Percentiles rank a stretch among this genome's conserved stretches.
These are phyloP conservation scores for Botryotinia convoluta DNA, from an alignment of 2,329 filamentous ascomycete genomes.

Conservation along the genomic window DNA sequence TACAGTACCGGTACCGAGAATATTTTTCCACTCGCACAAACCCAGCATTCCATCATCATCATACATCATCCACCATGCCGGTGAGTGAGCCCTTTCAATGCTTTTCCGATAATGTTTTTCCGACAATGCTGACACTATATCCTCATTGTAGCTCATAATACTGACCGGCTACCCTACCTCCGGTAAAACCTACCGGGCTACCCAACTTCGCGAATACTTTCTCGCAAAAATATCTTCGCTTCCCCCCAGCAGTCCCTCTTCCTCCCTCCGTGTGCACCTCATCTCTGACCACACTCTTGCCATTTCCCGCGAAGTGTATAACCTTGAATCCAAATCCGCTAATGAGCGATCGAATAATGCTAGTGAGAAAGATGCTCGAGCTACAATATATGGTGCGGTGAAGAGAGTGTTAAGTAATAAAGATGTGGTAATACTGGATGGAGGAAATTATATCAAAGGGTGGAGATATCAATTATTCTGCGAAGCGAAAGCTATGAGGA, in stretches of 20 bases:
- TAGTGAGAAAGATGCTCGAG: constrained; percentile 78
- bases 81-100: not conserved
- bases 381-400: constrained; percentile 71
- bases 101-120: not conserved
- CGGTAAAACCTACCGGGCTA: constrained; percentile 64
- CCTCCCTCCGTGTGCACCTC: constrained; percentile 63
- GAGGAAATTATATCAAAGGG: constrained; percentile 85
- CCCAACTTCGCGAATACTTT: constrained; percentile 65
- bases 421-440: constrained; percentile 77
- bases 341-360: constrained; percentile 69
- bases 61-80: constrained; percentile 14
- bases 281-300: constrained; percentile 71
- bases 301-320: constrained; percentile 69
- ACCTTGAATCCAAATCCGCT: constrained; percentile 55
- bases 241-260: constrained; percentile 36
- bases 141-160: constrained; percentile 57
- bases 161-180: constrained; percentile 66
- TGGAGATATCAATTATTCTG: constrained; percentile 85
- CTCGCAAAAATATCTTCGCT: constrained; percentile 48
- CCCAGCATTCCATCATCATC: not conserved
- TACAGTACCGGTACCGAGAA: not conserved
- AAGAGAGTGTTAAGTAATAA: constrained; percentile 70
- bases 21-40: constrained; percentile 15
- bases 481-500: constrained; percentile 76
- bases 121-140: not conserved